Conservation (phyloP, 2,329 filamentous ascomycete genomes). For the Fusarium coffeatum region DNA sequence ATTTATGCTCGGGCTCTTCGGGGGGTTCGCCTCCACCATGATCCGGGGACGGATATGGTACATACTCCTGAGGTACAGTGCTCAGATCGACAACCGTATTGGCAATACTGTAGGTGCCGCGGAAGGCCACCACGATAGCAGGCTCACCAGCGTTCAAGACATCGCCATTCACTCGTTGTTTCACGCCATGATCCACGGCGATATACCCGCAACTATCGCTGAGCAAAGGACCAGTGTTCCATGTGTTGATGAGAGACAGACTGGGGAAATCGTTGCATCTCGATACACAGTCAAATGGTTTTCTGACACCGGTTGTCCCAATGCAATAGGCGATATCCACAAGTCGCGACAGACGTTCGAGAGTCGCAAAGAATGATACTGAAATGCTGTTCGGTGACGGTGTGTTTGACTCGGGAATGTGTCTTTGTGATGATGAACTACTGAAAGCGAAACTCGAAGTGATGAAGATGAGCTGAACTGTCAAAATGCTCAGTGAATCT, state of each 20-base stretch:
- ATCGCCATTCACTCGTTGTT: slow-evolving; percentile 32
- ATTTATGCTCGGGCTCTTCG: slow-evolving; percentile 64
- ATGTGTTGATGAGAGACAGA: slow-evolving; percentile 84
- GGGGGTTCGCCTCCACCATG: slow-evolving; percentile 52
- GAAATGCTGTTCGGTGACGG: slow-evolving; percentile 62
- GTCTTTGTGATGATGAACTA: slow-evolving; percentile 15
- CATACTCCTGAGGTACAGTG: slow-evolving; percentile 88
- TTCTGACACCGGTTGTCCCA: slow-evolving; percentile 81
- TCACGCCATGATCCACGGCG: slow-evolving; percentile 76
- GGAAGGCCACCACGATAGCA: slow-evolving; percentile 85
- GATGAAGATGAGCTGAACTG: slow-evolving; percentile 36
- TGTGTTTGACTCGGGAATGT: neutral
- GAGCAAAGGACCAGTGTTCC: slow-evolving; percentile 88
- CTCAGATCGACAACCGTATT: slow-evolving; percentile 93
- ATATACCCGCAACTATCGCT: slow-evolving; percentile 95
- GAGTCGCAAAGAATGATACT: slow-evolving; percentile 73
- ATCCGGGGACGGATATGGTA: slow-evolving; percentile 79
- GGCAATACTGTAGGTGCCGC: slow-evolving; percentile 92
- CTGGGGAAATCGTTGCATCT: slow-evolving; percentile 85
- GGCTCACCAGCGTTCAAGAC: slow-evolving; percentile 25
- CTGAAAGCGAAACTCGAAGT: slow-evolving; percentile 22
- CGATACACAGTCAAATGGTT: slow-evolving; percentile 86
- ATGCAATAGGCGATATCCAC: slow-evolving; percentile 97
- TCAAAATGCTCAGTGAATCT: slow-evolving; percentile 15
- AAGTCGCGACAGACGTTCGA: slow-evolving; percentile 89